Base-by-base conservation (phyloP, 1,284 basidiomycete genomes). In the Cutaneotrichosporon sp. region DNA sequence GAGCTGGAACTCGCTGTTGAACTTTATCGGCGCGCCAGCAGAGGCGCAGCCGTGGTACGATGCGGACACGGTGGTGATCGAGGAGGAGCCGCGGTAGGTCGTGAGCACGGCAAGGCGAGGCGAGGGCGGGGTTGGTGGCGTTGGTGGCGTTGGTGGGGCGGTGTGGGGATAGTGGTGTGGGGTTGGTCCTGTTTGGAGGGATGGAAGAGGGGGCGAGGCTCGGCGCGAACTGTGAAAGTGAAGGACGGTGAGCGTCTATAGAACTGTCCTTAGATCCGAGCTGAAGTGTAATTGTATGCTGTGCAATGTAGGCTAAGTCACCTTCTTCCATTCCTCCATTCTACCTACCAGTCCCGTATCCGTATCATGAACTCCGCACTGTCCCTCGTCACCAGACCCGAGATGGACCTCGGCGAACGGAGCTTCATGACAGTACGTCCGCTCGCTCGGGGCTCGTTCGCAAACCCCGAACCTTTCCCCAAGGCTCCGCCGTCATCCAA, bases 1-100 rank as follows among this genome's bases (percentile, higher is more conserved):
- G 34, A 56, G 58, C 26, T 69, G 68, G 68, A 56, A 46, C 13
- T 51, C 58, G 6, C 57, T 69, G 47, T 59, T 69, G 22, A 62
- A 65, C 52, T 59, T 57, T 38, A 65, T 67, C 36, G 56, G 61
- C 5, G 57, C 62, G 56, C 60, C 64, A 3, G 56, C 59, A 14
- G 55, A 62, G 53, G 49, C 56, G 9, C 58, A 56, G 40, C 59
- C 58, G 26, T 65, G 64, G 64, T 55, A 49, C 34, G 59, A 60
- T 7, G 47, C 26, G 1, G 18, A 38, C 14, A 51, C 40, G 53
- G 53, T 57, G 21, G 56, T 62, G 16, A 32, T 49, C 14, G 63
- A 64, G n/a, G 47, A 49, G 52, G 51, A 42, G 34, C 26, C 31
- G 56, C 21, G 42, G 16, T 46, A 46, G 42, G 18, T 2, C n/a